Base-by-base conservation (phyloP, 2,329 filamentous ascomycete genomes). In the Talaromyces amestolkiae region DNA sequence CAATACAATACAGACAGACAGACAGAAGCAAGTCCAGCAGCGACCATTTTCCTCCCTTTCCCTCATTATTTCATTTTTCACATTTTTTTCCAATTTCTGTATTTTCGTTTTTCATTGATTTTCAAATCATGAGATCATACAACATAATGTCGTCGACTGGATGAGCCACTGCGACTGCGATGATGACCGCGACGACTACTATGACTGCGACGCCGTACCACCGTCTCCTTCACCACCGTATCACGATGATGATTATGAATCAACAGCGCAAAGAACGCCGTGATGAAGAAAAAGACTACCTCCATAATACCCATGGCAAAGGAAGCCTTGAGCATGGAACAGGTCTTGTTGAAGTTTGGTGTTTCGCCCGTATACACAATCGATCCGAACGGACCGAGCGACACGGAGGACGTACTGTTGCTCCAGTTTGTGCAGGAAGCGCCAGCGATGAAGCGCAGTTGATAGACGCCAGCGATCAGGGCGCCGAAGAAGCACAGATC, bases 251-350 rank as follows among this genome's bases (percentile, higher is more conserved):
- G 64, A 10, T 72, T 68, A 64, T 81, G 77, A 64, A 83, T 72
- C 61, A 80, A 79, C 54, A 81, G 69, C 17, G 93, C 92, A 51
- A 95, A 82, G 33, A 94, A 79, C 61, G 87, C 85, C 3, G 92
- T 95, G 74, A 90, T 82, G 76, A 90, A 89, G 80, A 96, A 97
- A 75, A 93, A 89, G 69, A 95, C 81, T 70, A 83, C 82, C 77
- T 95, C 91, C 85, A 97, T 96, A 77, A 98, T 97, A 58, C 87
- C 92, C 70, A 97, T 89, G 2, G 92, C 94, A 79, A 92, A 98
- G 70, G 84, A 85, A 0, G 93, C 90, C 85, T 97, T 98, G 74
- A 97, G 86, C 92, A 97, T 95, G 59, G 90, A 86, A 80, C 94
- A 98, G 5, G 87, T 87, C 83, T 94, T 94, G 78, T 91, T 84